These are phyloP conservation scores for Lycium barbarum DNA, from an alignment of 257 asterid genomes.

Conservation along the genomic window DNA sequence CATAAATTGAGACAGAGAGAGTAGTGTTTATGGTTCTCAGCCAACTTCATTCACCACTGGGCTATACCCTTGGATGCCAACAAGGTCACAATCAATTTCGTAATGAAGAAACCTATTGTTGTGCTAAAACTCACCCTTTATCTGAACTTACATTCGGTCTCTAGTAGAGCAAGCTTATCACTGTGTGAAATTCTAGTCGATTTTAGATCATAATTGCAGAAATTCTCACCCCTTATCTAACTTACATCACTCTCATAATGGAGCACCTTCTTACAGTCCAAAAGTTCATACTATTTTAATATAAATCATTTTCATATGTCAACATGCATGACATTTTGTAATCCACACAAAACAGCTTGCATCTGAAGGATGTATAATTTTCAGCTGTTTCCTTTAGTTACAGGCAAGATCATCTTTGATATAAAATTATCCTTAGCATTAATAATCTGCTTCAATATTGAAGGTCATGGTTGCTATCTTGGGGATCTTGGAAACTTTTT, in stretches of 20 bases:
- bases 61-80: background rate
- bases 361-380: background rate
- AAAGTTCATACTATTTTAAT: background rate
- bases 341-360: background rate
- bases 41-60: background rate
- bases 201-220: background rate
- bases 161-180: background rate
- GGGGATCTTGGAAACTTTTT: background rate
- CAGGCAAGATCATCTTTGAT: slow-evolving; percentile 4
- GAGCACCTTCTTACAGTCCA: background rate
- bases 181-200: background rate
- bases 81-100: slow-evolving; percentile 16
- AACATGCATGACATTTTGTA: background rate
- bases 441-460: background rate
- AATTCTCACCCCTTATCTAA: background rate
- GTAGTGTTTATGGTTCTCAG: background rate
- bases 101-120: slow-evolving; percentile 2
- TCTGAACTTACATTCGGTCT: background rate
- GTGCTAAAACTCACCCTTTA: background rate
- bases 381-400: background rate
- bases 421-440: background rate
- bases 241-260: background rate
- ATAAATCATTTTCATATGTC: background rate
- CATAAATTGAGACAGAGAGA: no score
- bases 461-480: background rate